These are phyloP conservation scores for Globisporangium perplexum DNA, from an alignment of 352 stramenopile genomes.

Conservation along the genomic window DNA sequence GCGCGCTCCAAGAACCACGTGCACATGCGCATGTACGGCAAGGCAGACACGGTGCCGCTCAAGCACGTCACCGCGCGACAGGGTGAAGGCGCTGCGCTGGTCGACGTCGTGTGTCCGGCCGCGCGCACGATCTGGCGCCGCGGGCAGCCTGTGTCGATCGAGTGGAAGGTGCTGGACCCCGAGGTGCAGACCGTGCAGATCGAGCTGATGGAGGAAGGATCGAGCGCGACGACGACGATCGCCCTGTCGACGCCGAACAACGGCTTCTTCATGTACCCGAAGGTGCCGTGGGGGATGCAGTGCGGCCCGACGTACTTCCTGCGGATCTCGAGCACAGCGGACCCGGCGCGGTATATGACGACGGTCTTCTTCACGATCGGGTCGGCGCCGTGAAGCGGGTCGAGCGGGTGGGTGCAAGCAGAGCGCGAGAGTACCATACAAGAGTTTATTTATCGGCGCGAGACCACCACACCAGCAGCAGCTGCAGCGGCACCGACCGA, in stretches of 20 bases:
- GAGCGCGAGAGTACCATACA: slow-evolving; percentile 3
- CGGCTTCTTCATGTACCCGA: slow-evolving; percentile 61
- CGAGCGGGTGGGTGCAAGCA: background rate
- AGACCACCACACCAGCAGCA: background rate
- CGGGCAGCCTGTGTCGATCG: slow-evolving; percentile 58
- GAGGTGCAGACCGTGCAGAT: slow-evolving; percentile 47
- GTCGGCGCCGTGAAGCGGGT: slow-evolving; percentile 23
- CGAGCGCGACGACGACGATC: slow-evolving; percentile 61
- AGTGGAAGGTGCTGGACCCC: slow-evolving; percentile 65
- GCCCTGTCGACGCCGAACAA: slow-evolving; percentile 53
- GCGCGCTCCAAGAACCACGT: slow-evolving; percentile 26
- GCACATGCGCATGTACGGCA: slow-evolving; percentile 58
- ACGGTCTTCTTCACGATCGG: slow-evolving; percentile 69
- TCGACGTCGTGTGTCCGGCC: slow-evolving; percentile 34
- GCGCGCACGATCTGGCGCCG: slow-evolving; percentile 60
- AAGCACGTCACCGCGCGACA: slow-evolving; percentile 23
- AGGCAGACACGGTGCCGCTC: slow-evolving; percentile 14
- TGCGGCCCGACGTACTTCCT: slow-evolving; percentile 76
- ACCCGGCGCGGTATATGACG: slow-evolving; percentile 43
- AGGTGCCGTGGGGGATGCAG: slow-evolving; percentile 83
- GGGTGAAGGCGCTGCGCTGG: slow-evolving; percentile 30
- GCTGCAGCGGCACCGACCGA: too few species aligned
- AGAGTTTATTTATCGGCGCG: slow-evolving; percentile 3
- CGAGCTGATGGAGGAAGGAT: slow-evolving; percentile 62
- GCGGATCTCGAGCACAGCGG: slow-evolving; percentile 38